Base-by-base conservation (phyloP, 2,329 filamentous ascomycete genomes). In the Plectosphaerella plurivora region DNA sequence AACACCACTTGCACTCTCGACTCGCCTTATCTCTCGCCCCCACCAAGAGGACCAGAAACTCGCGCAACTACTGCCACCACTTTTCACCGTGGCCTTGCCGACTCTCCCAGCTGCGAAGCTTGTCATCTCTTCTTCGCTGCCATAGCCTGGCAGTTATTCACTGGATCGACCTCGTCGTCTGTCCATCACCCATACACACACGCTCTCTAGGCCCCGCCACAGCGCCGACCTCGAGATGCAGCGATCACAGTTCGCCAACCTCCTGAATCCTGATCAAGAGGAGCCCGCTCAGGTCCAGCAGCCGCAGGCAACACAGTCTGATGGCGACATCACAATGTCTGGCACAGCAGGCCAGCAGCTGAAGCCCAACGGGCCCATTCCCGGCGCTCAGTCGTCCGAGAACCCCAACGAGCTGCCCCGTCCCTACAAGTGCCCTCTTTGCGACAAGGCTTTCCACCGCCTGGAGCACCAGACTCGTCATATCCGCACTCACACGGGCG, bases 401-500 rank as follows among this genome's bases (percentile, higher is more conserved):
- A 77, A 73, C 53, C 58, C 68, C 47, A 74, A 71, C 58, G 93
- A 97, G 72, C 83, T 97, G 51, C 94, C 94, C 54, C 87, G 94
- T 52, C 93, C 93, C 1, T 99, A 99, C 84, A 97, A 97, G 78
- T 99, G 93, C 72, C 92, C 93, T 55, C 83, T 99, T 57, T 99
- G 94, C 77, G 93, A 97, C 65, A 96, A 97, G 81, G 93, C 94
- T 55, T 99, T 99, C 75, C 94, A 97, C 78, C 91, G 94, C 57
- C 81, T 99, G 42, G 93, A 97, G 77, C 93, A 97, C 71, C 93
- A 97, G 79, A 86, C 82, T 20, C 75, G 81, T 63, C 93, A 99
- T 73, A 97, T 97, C 67, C 86, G 93, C 64, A 97, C 94, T 7
- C 93, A 99, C 73, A 99, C 93, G 0, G 94, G 93, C 64, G 93